Evolutionary conservation across 2,329 filamentous ascomycete genomes (phyloP).

Genomic region (Zopfia rhizophila): DNA sequence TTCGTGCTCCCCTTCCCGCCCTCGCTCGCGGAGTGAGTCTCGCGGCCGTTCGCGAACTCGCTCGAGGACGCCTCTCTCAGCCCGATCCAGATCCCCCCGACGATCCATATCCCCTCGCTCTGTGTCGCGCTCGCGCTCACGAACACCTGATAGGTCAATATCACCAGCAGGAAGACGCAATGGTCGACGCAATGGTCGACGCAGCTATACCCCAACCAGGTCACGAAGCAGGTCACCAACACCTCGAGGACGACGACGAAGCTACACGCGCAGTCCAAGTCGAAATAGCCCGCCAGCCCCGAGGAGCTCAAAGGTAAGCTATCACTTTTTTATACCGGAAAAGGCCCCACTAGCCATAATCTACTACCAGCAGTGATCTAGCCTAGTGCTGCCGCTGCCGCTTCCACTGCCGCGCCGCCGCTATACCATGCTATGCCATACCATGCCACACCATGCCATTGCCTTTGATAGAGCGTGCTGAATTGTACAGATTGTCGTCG

Average conservation of each 20-base stretch:
- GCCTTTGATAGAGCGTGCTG: slow-evolving; percentile 8
- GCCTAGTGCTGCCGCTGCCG: background rate
- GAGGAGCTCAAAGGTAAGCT: slow-evolving; percentile 51
- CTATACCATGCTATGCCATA: background rate
- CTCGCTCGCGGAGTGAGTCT: slow-evolving; percentile 49
- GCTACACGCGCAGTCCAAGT: slow-evolving; percentile 47
- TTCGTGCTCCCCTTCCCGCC: slow-evolving; percentile 36
- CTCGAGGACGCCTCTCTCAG: slow-evolving; percentile 34
- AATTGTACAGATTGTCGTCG: slow-evolving; percentile 81
- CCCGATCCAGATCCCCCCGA: slow-evolving; percentile 42
- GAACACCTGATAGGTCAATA: slow-evolving; percentile 34
- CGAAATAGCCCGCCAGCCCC: slow-evolving; percentile 47
- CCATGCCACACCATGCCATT: background rate
- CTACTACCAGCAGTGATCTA: background rate
- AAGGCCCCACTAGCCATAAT: background rate
- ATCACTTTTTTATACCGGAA: background rate
- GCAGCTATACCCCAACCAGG: slow-evolving; percentile 42
- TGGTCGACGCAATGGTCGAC: slow-evolving; percentile 51
- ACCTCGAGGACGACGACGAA: slow-evolving; percentile 41
- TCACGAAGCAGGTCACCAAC: slow-evolving; percentile 35
- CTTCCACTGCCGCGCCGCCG: too few relatives aligned
- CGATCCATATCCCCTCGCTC: slow-evolving; percentile 53
- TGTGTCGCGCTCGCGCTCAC: slow-evolving; percentile 46
- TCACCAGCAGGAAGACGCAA: slow-evolving; percentile 39
- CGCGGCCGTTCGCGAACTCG: slow-evolving; percentile 53